Conservation (phyloP, 2,329 filamentous ascomycete species). For the Albophoma yamanashiensis region DNA sequence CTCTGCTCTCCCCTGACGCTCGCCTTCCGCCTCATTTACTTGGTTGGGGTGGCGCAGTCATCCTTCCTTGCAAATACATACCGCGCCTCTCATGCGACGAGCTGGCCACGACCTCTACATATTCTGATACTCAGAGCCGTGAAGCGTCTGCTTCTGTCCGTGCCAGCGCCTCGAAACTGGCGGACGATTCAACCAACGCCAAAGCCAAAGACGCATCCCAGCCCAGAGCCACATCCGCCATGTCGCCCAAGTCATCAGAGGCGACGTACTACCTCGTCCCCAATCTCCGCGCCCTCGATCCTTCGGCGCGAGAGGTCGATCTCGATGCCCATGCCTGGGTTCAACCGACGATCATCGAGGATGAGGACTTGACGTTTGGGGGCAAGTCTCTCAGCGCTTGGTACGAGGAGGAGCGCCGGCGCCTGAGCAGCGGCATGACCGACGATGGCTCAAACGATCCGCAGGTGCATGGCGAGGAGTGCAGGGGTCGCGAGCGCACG, state of each 20-base stretch:
- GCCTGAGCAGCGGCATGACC: slow-evolving; percentile 24
- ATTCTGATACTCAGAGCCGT: background rate
- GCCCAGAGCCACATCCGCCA: background rate
- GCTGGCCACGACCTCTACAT: background rate
- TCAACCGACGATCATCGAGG: slow-evolving; percentile 45
- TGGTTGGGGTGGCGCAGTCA: background rate
- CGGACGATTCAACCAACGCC: background rate
- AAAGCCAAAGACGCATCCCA: background rate
- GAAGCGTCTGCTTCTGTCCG: background rate
- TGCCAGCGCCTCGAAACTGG: background rate
- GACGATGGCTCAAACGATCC: slow-evolving; percentile 21
- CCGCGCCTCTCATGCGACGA: background rate
- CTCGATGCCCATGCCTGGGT: slow-evolving; percentile 32
- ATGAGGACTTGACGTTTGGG: slow-evolving; percentile 50
- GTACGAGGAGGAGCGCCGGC: slow-evolving; percentile 40
- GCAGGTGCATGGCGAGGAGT: slow-evolving; percentile 17
- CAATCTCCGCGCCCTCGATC: slow-evolving; percentile 20
- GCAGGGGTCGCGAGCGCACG: slow-evolving; percentile 8
- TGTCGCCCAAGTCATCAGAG: slow-evolving; percentile 9
- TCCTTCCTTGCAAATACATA: background rate
- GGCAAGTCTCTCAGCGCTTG: slow-evolving; percentile 48
- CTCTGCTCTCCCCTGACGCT: background rate
- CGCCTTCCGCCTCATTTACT: background rate
- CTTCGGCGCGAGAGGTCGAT: slow-evolving; percentile 22
- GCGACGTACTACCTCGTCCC: slow-evolving; percentile 20